A percentile compares a stretch with the other conserved stretches of the same genome.
Evolutionary conservation across 352 stramenopile species (phyloP).

Genomic region (Phytophthora quininea): DNA sequence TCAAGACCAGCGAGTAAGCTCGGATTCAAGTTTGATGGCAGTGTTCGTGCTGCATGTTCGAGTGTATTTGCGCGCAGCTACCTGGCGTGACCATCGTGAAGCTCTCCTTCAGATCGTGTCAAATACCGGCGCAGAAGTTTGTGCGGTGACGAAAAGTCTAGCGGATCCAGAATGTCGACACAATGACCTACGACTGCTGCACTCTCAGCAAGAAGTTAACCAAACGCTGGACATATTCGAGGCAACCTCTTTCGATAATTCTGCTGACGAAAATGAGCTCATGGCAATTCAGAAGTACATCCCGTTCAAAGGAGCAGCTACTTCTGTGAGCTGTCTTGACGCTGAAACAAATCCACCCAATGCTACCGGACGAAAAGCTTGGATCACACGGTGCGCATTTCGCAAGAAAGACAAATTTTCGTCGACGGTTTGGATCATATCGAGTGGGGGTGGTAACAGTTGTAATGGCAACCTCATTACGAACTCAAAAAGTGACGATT

Average conservation of each 20-base stretch:
- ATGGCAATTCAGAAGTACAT: conserved; percentile 61
- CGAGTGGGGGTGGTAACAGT: conserved; percentile 24
- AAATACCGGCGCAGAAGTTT: conserved; percentile 24
- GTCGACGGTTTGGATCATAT: conserved; percentile 66
- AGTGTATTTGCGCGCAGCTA: conserved; percentile 17
- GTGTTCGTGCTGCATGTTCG: conserved; percentile 18
- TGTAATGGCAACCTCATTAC: conserved; percentile 18
- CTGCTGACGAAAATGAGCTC: conserved; percentile 3
- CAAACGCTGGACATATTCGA: conserved; percentile 27
- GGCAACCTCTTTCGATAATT: not conserved
- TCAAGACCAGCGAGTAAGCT: conserved; percentile 13
- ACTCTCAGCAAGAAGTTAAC: conserved; percentile 25
- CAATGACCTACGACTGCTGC: conserved; percentile 19
- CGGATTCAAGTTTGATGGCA: not conserved
- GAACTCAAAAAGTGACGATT: conserved; percentile 28
- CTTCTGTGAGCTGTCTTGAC: not conserved
- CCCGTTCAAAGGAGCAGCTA: conserved; percentile 38
- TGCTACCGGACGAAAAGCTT: conserved; percentile 35
- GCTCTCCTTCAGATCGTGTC: conserved; percentile 23
- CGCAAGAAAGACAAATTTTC: conserved; percentile 56
- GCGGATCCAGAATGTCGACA: conserved; percentile 24
- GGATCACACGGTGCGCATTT: conserved; percentile 59
- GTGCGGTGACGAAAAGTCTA: conserved; percentile 27
- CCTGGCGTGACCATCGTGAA: conserved; percentile 21
- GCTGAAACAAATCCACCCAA: conserved; percentile 5